Base-by-base conservation (phyloP, 805 yeast species). In the Priceomyces haplophilus region DNA sequence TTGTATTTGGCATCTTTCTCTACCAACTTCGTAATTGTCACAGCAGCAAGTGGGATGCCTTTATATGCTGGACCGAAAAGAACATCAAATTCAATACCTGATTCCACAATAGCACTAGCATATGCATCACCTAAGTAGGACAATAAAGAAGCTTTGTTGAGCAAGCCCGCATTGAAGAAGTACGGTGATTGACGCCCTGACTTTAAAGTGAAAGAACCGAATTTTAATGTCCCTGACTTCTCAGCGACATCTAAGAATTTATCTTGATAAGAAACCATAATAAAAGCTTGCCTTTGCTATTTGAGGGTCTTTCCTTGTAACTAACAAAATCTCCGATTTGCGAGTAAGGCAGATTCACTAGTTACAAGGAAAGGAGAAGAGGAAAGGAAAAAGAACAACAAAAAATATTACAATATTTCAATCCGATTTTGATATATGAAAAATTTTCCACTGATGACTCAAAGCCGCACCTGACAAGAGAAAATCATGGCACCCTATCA, bases 31-130 rank as follows among this genome's bases (percentile, higher is more conserved):
- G 93, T 91, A 45, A 86, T 88, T 12, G 97, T 88, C 48, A 91
- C 78, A 3, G 98, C 96, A 41, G 96, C 95, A 44, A 91, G 75
- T 17, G 99, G 95, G 54, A 91, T 91, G 15, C 99, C 99, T 69
- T 93, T 93, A 69, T 91, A 91, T 21, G 99, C 99, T 8, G 99
- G 99, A 6, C 99, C 99, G 59, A 91, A 91, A 42, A 91, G 70
- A 34, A 93, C 82, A 57, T 91, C 98, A 55, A 91, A 90, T 61
- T 89, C 83, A 39, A 91, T 58, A 4, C 85, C 91, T 0, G 91
- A 78, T 37, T 78, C 81, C 52, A 90, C 82, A 51, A 91, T 91
- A 21, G 96, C 85, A 45, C 79, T 76, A 23, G 99, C 98, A 59
- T 90, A 93, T 5, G 96, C 85, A 4, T 83, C 78, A 16, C 96